These are phyloP conservation scores for Pterulicium gracile DNA, from an alignment of 1,284 basidiomycete genomes.

Conservation along the genomic window DNA sequence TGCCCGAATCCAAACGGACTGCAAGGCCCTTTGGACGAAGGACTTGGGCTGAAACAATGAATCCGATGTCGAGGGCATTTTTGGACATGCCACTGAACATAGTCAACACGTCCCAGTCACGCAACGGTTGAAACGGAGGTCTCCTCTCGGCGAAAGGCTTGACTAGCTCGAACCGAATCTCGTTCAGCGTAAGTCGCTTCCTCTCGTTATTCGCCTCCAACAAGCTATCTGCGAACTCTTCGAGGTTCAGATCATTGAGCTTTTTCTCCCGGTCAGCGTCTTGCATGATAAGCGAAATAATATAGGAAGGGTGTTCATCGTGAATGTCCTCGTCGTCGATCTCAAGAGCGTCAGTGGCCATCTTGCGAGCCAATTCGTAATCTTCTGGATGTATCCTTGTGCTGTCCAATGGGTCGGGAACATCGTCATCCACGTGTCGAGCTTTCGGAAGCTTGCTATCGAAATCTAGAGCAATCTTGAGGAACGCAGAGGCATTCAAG, in stretches of 20 bases:
- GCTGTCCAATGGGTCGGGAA: slow-evolving; percentile 86
- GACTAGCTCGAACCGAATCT: slow-evolving; percentile 86
- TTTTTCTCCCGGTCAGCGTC: slow-evolving; percentile 76
- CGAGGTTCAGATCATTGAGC: slow-evolving; percentile 86
- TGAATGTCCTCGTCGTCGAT: slow-evolving; percentile 91
- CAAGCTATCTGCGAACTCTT: slow-evolving; percentile 93
- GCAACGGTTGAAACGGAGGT: slow-evolving; percentile 55
- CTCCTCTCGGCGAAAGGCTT: slow-evolving; percentile 79
- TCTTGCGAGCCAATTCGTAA: slow-evolving; percentile 96
- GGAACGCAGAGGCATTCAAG: slow-evolving; percentile 84
- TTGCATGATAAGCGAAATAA: slow-evolving; percentile 78
- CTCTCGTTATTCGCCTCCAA: slow-evolving; percentile 74
- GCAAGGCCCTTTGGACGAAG: slow-evolving; percentile 45
- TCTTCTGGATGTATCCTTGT: slow-evolving; percentile 98
- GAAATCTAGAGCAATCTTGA: slow-evolving; percentile 73
- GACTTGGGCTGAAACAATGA: slow-evolving; percentile 80
- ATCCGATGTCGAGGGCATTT: slow-evolving; percentile 68
- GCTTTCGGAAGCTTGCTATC: slow-evolving; percentile 52
- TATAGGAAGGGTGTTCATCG: slow-evolving; percentile 83
- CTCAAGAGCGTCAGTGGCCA: slow-evolving; percentile 96
- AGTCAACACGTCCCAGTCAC: slow-evolving; percentile 77
- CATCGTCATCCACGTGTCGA: slow-evolving; percentile 60
- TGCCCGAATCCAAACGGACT: slow-evolving; percentile 83
- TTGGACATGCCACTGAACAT: slow-evolving; percentile 94
- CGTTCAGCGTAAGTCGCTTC: slow-evolving; percentile 81